These are phyloP conservation scores for Eucalyptus virginea DNA, from an alignment of 345 rosid genomes.

Conservation along the genomic window DNA sequence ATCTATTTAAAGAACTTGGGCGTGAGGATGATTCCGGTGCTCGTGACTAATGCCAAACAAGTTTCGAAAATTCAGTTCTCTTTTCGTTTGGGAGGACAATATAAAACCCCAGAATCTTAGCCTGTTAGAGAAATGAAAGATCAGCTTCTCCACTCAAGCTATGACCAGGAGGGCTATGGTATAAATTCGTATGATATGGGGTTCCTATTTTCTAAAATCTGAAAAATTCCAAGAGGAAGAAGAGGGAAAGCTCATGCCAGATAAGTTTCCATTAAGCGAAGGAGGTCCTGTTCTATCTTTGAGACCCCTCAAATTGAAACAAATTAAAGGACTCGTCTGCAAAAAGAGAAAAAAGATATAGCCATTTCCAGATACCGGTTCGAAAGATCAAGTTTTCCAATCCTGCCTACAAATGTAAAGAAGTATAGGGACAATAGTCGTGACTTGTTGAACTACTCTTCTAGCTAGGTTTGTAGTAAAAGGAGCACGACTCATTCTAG, in stretches of 20 bases:
- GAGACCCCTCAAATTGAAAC: background rate
- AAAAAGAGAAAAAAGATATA: background rate
- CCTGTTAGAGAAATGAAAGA: background rate
- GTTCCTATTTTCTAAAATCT: background rate
- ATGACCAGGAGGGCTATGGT: background rate
- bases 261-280: background rate
- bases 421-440: background rate
- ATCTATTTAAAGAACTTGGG: background rate
- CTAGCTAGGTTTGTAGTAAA: background rate
- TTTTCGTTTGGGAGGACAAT: background rate
- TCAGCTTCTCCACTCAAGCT: background rate
- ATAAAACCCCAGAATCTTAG: background rate
- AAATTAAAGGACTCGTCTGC: background rate
- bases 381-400: background rate
- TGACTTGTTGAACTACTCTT: background rate
- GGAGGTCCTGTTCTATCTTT: background rate
- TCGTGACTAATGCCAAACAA: background rate
- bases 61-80: background rate
- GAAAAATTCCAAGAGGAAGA: background rate
- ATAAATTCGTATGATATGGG: background rate
- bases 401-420: background rate
- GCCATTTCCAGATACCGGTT: background rate
- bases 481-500: background rate
- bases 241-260: background rate
- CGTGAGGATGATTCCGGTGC: background rate